phyloP scores from a whole-genome alignment of 805 yeast species.

The Candida wancherniae region DNA sequence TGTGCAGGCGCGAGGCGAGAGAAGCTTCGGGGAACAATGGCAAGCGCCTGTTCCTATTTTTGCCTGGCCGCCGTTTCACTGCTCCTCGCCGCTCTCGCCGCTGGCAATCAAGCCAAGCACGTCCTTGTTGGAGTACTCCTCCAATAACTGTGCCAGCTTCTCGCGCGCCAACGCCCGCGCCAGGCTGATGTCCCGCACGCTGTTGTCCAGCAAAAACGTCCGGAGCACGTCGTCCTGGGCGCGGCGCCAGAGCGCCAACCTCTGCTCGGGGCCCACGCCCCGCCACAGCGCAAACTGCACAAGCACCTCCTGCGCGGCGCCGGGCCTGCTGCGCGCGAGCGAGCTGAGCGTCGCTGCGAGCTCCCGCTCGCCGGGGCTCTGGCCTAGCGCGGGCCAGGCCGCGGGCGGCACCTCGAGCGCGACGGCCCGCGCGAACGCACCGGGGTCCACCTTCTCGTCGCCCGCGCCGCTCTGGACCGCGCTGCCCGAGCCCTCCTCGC shows the following conservation, averaged over 20 bases:
- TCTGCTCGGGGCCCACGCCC: background rate
- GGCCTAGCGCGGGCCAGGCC: conserved; percentile 9
- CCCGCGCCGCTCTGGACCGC: too few species aligned
- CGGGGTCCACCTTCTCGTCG: too few species aligned
- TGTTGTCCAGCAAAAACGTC: conserved; percentile 1
- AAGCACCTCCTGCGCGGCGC: background rate
- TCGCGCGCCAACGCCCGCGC: conserved; percentile 1
- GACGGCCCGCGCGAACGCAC: conserved; percentile 5
- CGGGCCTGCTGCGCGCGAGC: background rate
- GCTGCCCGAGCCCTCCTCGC: too few species aligned
- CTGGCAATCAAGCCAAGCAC: conserved; percentile 1
- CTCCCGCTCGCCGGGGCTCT: conserved; percentile 4
- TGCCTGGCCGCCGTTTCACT: background rate
- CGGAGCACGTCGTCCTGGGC: conserved; percentile 6
- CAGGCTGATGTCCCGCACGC: conserved; percentile 3
- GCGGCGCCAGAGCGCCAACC: conserved; percentile 3
- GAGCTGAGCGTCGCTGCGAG: conserved; percentile 1
- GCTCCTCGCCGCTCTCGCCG: background rate
- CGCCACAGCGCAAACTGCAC: conserved; percentile 5
- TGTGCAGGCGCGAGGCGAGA: too few species aligned
- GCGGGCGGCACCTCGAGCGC: conserved; percentile 6
- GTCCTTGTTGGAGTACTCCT: conserved; percentile 1
- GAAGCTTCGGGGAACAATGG: too few species aligned
- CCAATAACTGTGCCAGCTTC: conserved; percentile 5
- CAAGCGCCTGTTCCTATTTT: background rate